A percentile compares a stretch with the other conserved stretches of the same genome.
Conservation (phyloP, 1,284 basidiomycete genomes). For the Moniliophthora roreri region DNA sequence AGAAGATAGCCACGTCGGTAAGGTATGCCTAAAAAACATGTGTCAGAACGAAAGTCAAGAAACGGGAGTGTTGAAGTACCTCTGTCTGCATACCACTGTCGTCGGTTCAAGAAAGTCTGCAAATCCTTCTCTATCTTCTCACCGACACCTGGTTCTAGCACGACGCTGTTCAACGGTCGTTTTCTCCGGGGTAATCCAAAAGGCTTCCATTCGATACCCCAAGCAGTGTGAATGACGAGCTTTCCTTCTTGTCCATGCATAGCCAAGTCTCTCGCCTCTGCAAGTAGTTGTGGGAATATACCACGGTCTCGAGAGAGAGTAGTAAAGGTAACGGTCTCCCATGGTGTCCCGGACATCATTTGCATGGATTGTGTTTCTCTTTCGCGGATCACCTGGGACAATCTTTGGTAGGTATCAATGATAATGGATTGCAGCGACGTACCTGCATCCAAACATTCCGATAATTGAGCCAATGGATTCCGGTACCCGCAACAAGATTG, state of each 20-base stretch:
- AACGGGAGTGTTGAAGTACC: slow-evolving; percentile 43
- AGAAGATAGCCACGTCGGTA: slow-evolving; percentile 96
- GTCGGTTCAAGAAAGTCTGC: slow-evolving; percentile 78
- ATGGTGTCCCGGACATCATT: slow-evolving; percentile 88
- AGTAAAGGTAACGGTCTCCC: slow-evolving; percentile 97
- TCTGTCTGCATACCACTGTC: slow-evolving; percentile 96
- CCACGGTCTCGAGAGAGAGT: slow-evolving; percentile 84
- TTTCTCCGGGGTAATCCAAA: slow-evolving; percentile 93
- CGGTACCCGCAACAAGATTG: slow-evolving; percentile 93
- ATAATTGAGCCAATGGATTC: slow-evolving; percentile 93
- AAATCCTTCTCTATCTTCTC: slow-evolving; percentile 84
- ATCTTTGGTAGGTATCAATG: slow-evolving; percentile 7
- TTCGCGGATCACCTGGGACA: slow-evolving; percentile 83
- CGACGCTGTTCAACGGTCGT: slow-evolving; percentile 89
- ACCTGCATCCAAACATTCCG: slow-evolving; percentile 95
- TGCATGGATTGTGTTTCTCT: slow-evolving; percentile 93
- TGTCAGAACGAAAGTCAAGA: slow-evolving; percentile 9
- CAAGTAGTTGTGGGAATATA: slow-evolving; percentile 80
- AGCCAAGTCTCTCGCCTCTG: slow-evolving; percentile 88
- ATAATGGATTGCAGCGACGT: slow-evolving; percentile 21
- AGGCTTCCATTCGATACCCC: slow-evolving; percentile 95
- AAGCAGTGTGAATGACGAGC: slow-evolving; percentile 94
- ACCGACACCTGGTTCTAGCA: slow-evolving; percentile 78
- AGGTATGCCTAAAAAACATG: slow-evolving; percentile 83
- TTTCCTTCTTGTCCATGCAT: slow-evolving; percentile 89